Evolutionary conservation across 192 early-diverging fungal species (phyloP), one percentile per base, ranked within the genome.

Genomic region (Coemansia sp.): DNA sequence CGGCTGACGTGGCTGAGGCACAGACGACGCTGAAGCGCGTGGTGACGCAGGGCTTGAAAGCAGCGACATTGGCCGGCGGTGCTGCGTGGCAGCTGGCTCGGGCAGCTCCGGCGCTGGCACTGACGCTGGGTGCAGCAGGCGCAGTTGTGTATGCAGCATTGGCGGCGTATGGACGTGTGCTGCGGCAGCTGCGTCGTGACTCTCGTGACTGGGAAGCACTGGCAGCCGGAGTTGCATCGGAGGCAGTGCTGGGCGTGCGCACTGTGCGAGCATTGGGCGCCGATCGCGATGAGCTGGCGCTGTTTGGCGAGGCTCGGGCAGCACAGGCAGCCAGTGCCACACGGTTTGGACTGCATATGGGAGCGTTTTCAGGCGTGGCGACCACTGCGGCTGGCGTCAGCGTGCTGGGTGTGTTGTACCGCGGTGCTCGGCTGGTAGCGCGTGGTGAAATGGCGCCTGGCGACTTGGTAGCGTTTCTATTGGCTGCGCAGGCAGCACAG

Each of bases 401-500:
- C 82, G 74, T 87, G 12, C 68, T 88, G 20, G 60, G 73, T 2
- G 85, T 88, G 8, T 75, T 89, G 27, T 85, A 88, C 57, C 55
- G 64, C 37, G 83, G 83, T 50, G 77, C 71, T 0, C 59, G 68
- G 8, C 68, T 82, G 57, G 83, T 85, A 4, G 65, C 71, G 5
- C 54, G 59, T 8, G 82, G 84, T 35, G 80, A 85, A 52, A 78
- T 89, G 73, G 56, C 68, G 3, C 68, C 84, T 5, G 88, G 86
- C 38, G 83, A 87, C 43, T 62, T 89, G 32, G 85, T 86, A 80
- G 72, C 86, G 32, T 88, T 84, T 38, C 77, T 89, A 81, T 53
- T 86, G 13, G 85, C 86, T 19, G 85, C 85, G 11, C 86, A 89
- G 63, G 65, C 84, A 2, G 83, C 88, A 7, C 88, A 89, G 50